phyloP scores from a whole-genome alignment of 2,329 filamentous ascomycete species.

The Aspergillus piperis region DNA sequence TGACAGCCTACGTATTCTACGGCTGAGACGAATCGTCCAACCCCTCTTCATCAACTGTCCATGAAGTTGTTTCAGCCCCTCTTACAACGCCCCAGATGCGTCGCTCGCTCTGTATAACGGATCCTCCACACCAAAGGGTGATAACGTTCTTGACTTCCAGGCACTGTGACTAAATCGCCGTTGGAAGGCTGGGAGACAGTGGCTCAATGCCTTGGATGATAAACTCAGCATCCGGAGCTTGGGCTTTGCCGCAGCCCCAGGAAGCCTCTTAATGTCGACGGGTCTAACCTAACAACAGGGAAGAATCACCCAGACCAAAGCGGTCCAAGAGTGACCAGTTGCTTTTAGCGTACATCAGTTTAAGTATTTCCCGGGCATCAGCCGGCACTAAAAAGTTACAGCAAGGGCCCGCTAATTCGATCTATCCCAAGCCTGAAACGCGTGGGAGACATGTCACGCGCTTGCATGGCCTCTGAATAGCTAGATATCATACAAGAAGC shows the following conservation, averaged over 20 bases:
- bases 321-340: background rate
- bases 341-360: background rate
- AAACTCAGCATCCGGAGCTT: background rate
- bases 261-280: too few species aligned
- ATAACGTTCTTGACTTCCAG: background rate
- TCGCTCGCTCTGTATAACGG: background rate
- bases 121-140: background rate
- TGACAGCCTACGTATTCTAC: slow-evolving; percentile 1
- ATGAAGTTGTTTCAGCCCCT: background rate
- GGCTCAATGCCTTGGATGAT: background rate
- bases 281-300: background rate
- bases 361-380: background rate
- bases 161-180: background rate
- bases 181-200: background rate
- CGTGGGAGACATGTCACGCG: background rate
- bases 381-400: background rate
- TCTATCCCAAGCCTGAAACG: background rate
- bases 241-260: too few species aligned
- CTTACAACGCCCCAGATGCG: background rate
- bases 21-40: background rate
- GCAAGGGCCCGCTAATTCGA: background rate
- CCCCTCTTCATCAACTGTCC: background rate
- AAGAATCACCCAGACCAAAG: background rate
- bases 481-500: background rate
- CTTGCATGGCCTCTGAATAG: background rate